These are phyloP conservation scores for Cystofilobasidium bisporidii DNA, from an alignment of 768 basidiomycete genomes.

Conservation along the genomic window DNA sequence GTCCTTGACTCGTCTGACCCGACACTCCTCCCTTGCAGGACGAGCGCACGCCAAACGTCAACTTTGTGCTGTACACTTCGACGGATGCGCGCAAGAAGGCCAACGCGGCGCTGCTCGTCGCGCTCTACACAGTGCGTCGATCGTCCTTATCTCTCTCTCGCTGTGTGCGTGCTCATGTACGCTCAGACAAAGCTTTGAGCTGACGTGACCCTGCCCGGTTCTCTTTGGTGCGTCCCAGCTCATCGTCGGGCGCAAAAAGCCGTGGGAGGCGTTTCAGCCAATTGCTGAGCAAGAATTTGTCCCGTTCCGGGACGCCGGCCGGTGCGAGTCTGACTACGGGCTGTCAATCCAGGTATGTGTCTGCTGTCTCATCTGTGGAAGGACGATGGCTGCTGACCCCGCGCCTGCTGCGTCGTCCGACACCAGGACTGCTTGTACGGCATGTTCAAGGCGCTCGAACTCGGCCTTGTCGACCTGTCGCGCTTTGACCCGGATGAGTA, in stretches of 20 bases:
- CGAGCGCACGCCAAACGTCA: neutral
- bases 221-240: slow-evolving; percentile 49
- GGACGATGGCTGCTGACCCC: slow-evolving; percentile 50
- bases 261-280: slow-evolving; percentile 91
- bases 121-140: slow-evolving; percentile 72
- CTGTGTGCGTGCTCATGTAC: too few species aligned
- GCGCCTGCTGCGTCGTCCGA: too few species aligned
- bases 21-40: neutral
- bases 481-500: slow-evolving; percentile 69
- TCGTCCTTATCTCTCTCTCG: neutral
- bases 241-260: slow-evolving; percentile 79
- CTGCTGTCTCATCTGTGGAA: slow-evolving; percentile 51
- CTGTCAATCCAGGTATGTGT: slow-evolving; percentile 70
- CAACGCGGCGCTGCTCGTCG: slow-evolving; percentile 88
- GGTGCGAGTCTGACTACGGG: slow-evolving; percentile 83
- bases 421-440: slow-evolving; percentile 84
- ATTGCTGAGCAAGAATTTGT: slow-evolving; percentile 85
- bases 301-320: slow-evolving; percentile 91
- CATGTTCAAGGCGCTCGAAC: slow-evolving; percentile 54
- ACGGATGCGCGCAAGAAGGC: slow-evolving; percentile 77
- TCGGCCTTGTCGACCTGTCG: slow-evolving; percentile 38
- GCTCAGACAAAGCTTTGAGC: neutral
- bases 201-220: neutral
- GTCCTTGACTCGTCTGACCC: too few species aligned
- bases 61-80: slow-evolving; percentile 73